phyloP scores from a whole-genome alignment of 306 rosid genomes.

The Ormosia emarginata region DNA sequence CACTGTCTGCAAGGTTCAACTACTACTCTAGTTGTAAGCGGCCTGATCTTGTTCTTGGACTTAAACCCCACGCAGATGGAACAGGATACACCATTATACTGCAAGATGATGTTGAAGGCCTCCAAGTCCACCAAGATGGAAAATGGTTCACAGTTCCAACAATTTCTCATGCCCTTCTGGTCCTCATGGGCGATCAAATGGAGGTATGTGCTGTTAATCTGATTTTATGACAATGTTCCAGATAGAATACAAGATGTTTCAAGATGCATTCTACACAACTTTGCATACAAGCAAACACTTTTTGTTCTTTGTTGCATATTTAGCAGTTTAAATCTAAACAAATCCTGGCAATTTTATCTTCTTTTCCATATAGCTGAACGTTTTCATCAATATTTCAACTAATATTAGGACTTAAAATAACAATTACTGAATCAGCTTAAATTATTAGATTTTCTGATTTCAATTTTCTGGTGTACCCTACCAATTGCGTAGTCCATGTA shows the following conservation, averaged over 20 bases:
- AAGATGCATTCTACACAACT: not conserved
- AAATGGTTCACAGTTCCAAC: conserved; percentile 38
- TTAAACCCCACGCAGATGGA: conserved; percentile 27
- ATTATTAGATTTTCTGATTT: not conserved
- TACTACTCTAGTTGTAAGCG: not conserved
- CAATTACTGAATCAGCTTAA: not conserved
- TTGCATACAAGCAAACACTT: not conserved
- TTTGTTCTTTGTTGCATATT: not conserved
- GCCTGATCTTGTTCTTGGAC: conserved; percentile 26
- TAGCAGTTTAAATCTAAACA: not conserved
- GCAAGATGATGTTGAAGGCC: conserved; percentile 28
- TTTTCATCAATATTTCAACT: not conserved
- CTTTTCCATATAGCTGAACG: not conserved
- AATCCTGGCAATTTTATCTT: not conserved
- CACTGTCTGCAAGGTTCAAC: conserved; percentile 28
- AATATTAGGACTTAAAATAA: not conserved
- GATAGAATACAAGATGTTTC: not conserved
- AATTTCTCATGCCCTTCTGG: conserved; percentile 32
- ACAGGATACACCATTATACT: conserved; percentile 17
- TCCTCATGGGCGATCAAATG: conserved; percentile 43
- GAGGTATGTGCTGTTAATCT: conserved; percentile 10
- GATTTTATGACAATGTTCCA: not conserved
- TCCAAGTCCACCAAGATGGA: conserved; percentile 21
- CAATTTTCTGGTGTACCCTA: not conserved
- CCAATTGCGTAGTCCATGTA: not conserved